Evolutionary conservation across 768 basidiomycete species (phyloP), one percentile per base, ranked within the genome.

Genomic region (Tylopilus sp.): DNA sequence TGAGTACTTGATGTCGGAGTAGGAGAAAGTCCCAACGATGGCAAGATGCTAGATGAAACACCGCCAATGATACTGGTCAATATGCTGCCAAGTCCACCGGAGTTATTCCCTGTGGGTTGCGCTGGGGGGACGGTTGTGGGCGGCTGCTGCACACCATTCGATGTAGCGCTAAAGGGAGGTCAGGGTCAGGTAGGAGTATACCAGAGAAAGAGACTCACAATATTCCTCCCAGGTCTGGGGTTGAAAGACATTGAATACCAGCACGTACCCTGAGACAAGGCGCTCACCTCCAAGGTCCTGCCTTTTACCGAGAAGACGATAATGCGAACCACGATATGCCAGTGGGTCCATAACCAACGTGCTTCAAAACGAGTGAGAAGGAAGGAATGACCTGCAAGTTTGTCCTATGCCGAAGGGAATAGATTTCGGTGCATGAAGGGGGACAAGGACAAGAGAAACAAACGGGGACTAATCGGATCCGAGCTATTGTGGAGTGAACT

Each of bases 201-300:
- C 33, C 28, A 6, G 21, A 30, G 21, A 30, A 4, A 12, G 26
- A 6, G n/a, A 59, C 67, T 62, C 26, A 71, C 68, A 64, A 6
- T 16, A 69, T n/a, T 50, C 52, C 34, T 43, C 52, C 54, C 1
- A 63, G 25, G 44, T 40, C 67, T 65, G 31, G 4, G 14, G 24
- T 41, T 42, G 30, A 19, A 50, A 14, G 25, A 53, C 9, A 31
- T 13, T 56, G 50, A 55, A 45, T 16, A 43, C 5, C 14, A 25
- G 13, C 10, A 37, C 22, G 36, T 1, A 30, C 13, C 42, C 24
- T 6, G 24, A 29, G 9, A n/a, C 16, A 17, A 56, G 7, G 3
- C 13, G 56, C 72, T 63, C 54, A 74, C 72, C 33, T 53, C 58
- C 41, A 38, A 71, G 59, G 54, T 56, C 64, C 60, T 66, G 71